phyloP scores from a whole-genome alignment of 352 stramenopile species.

The Globisporangium rhizosaccharum region DNA sequence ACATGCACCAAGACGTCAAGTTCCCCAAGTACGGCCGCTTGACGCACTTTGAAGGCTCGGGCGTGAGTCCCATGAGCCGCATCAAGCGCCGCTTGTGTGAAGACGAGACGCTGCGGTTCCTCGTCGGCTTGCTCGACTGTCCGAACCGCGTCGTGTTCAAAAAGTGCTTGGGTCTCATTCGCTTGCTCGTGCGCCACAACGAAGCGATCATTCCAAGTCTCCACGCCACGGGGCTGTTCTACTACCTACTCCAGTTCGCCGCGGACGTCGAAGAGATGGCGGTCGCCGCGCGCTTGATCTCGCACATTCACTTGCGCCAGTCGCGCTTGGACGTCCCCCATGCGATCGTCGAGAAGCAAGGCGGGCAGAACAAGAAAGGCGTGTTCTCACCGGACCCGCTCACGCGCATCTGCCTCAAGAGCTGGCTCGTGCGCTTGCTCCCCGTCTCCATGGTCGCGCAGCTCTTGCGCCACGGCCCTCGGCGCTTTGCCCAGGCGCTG shows the following conservation, averaged over 20 bases:
- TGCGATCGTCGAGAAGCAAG: conserved; percentile 67
- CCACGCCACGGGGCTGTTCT: conserved; percentile 82
- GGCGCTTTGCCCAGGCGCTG: conserved; percentile 67
- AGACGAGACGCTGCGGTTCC: conserved; percentile 72
- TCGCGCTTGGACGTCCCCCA: conserved; percentile 54
- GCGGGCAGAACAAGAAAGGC: conserved; percentile 74
- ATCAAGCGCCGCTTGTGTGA: conserved; percentile 76
- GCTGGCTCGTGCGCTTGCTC: conserved; percentile 77
- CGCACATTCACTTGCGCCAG: conserved; percentile 78
- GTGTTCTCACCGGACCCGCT: conserved; percentile 76
- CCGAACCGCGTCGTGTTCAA: conserved; percentile 84
- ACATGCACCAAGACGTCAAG: conserved; percentile 69
- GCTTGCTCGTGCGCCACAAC: conserved; percentile 79
- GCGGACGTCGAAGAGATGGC: conserved; percentile 83
- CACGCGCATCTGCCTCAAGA: conserved; percentile 78
- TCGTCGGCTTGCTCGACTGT: conserved; percentile 75
- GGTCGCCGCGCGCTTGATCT: conserved; percentile 70
- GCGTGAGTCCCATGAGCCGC: conserved; percentile 65
- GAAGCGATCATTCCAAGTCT: conserved; percentile 79
- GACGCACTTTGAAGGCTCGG: conserved; percentile 77
- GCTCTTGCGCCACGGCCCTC: conserved; percentile 68
- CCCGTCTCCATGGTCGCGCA: conserved; percentile 85
- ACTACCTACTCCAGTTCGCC: conserved; percentile 79
- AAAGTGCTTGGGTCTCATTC: conserved; percentile 76
- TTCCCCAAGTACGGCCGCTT: conserved; percentile 76